Evolutionary conservation across 257 asterid genomes (phyloP), one percentile per base, ranked within the genome.

Genomic region (Prunella vulgaris): DNA sequence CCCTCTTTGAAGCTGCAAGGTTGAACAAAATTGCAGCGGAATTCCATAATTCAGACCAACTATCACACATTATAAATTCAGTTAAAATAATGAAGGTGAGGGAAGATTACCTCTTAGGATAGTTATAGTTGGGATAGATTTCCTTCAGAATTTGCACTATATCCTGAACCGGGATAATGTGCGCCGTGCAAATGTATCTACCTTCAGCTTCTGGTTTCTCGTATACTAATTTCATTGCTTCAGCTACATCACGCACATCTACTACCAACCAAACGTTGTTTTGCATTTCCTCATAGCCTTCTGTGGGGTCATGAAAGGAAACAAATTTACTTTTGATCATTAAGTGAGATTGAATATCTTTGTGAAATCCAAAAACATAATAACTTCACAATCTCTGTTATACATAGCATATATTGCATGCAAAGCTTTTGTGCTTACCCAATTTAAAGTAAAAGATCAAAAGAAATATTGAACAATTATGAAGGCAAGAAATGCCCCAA

Each of bases 171-270:
- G 33, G 66, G 65, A 77, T 15, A 1, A 15, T 8, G 73, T 84
- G 86, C 49, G 90, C 79, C 0, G 60, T n/a, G 78, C 96, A 89
- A 64, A 85, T 60, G 83, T 89, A 92, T 75, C 95, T 79, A 18
- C 96, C 96, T 78, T 84, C 80, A 51, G 96, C 89, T 66, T 87
- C 86, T 1, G 82, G 78, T 38, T 42, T 80, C 85, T 86, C 94
- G 24, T 87, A 89, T 1, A 79, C 80, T 52, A 92, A 69, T 52
- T 82, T 74, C 15, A 89, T 66, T 9, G 89, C 84, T 67, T 77
- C 90, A 48, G 84, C 90, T 42, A 87, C 83, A 53, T 92, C 98
- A 17, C 92, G 88, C 9, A 87, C 96, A 48, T 92, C 92, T 7
- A 92, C 86, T n/a, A 86, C 22, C 30, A 8, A 0, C 38, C 83